These are phyloP conservation scores for Pleodorina starrii DNA, from an alignment of 139 green algal species.

Conservation along the genomic window DNA sequence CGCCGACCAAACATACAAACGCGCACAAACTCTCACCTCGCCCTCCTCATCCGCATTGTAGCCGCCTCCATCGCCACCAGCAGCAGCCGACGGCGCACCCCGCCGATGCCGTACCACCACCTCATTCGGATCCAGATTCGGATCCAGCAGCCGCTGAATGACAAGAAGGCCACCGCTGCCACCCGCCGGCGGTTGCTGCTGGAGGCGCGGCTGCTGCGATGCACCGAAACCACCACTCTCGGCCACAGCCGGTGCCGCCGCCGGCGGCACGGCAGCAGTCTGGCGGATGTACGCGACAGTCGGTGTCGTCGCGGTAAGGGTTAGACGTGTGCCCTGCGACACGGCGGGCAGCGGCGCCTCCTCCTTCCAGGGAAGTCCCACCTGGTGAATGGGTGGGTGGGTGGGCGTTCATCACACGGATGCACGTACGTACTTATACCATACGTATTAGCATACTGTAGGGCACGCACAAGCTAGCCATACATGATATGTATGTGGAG, in stretches of 20 bases:
- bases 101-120: too few species aligned
- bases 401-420: too few species aligned
- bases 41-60: not conserved
- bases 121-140: not conserved
- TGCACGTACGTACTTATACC: too few species aligned
- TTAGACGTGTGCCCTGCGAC: not conserved
- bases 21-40: too few species aligned
- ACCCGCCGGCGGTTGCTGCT: not conserved
- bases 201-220: not conserved
- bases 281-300: not conserved
- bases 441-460: too few species aligned
- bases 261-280: not conserved
- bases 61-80: not conserved
- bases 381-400: too few species aligned
- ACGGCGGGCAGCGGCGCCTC: not conserved
- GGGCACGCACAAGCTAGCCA: too few species aligned
- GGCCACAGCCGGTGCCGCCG: not conserved
- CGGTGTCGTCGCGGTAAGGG: not conserved
- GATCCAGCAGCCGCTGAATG: conserved; percentile 1
- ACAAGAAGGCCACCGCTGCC: not conserved
- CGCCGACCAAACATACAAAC: too few species aligned
- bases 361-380: conserved; percentile 3
- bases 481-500: too few species aligned
- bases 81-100: too few species aligned
- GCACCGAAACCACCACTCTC: too few species aligned